Conservation (phyloP, 495 filamentous ascomycete genomes). For the Achaetomiella virescens region DNA sequence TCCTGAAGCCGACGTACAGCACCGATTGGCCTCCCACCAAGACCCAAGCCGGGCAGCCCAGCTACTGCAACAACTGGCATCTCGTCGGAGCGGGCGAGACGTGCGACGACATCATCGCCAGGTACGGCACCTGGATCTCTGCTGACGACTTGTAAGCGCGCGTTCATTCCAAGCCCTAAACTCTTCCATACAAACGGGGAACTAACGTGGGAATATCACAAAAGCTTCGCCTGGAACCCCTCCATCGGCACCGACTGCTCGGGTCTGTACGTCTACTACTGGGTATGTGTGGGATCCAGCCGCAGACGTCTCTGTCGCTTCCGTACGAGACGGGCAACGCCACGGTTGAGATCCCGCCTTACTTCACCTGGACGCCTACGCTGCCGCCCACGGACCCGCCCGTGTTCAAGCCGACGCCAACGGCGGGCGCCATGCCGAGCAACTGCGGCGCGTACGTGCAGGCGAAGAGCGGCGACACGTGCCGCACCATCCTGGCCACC, state of each 20-base stretch:
- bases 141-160: not conserved
- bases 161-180: not conserved
- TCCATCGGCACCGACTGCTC: not conserved
- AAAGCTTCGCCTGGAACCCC: not conserved
- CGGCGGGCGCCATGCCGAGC: not conserved
- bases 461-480: not conserved
- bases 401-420: not conserved
- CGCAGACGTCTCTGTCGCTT: no score
- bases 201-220: not conserved
- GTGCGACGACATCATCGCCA: no score
- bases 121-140: not conserved
- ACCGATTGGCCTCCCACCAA: not conserved
- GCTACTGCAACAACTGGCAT: constrained; percentile 8
- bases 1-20: not conserved
- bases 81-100: not conserved
- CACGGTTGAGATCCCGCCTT: no score
- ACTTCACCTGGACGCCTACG: no score
- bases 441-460: not conserved
- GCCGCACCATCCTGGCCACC: not conserved
- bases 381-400: not conserved
- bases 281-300: not conserved
- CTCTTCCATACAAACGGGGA: not conserved
- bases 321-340: no score
- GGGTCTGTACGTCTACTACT: not conserved
- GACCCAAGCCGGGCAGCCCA: not conserved